Evolutionary conservation across 441 rosid species (phyloP), one percentile per base, ranked within the genome.

Genomic region (Populus hybrid): DNA sequence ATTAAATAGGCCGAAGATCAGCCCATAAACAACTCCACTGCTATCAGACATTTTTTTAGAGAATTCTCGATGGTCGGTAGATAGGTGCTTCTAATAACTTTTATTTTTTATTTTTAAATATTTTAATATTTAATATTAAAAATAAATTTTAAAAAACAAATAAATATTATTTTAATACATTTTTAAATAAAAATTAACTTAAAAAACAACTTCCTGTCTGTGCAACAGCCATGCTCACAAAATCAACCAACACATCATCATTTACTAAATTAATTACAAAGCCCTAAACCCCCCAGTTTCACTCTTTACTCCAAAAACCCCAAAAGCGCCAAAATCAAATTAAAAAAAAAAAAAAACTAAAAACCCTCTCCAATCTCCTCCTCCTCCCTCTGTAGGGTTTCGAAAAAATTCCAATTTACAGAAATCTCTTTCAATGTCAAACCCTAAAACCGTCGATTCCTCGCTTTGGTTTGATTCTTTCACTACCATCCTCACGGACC

Each of bases 381-480:
- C 32, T 57, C 72, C 24, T 23, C 65, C 65, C 21, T 12, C 32
- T 70, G 73, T 81, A 86, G 87, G 93, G 94, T 88, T 91, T 85
- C 74, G 80, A 9, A 24, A 34, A 9, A 20, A 24, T 54, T 54
- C 3, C 6, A 61, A 21, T 61, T 10, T 21, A 9, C 66, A 10
- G 12, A 61, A 61, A 9, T 61, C 75, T 70, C 63, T 73, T 24
- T 67, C 81, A 82, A 94, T 90, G 97, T 82, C 92, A 80, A 85
- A 68, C 79, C 35, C 88, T 72, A 89, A 77, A 76, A 78, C 93
- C 72, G 88, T 89, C 10, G 97, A 94, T 84, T 69, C 92, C 64
- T 86, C 86, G 14, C 93, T 93, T 24, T 90, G 95, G 98, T 95
- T 97, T 95, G 89, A 92, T 75, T 82, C 98, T 5, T 93, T 94